Evolutionary conservation across 2,329 filamentous ascomycete genomes (phyloP).

Genomic region (Tympanopsis confertula): DNA sequence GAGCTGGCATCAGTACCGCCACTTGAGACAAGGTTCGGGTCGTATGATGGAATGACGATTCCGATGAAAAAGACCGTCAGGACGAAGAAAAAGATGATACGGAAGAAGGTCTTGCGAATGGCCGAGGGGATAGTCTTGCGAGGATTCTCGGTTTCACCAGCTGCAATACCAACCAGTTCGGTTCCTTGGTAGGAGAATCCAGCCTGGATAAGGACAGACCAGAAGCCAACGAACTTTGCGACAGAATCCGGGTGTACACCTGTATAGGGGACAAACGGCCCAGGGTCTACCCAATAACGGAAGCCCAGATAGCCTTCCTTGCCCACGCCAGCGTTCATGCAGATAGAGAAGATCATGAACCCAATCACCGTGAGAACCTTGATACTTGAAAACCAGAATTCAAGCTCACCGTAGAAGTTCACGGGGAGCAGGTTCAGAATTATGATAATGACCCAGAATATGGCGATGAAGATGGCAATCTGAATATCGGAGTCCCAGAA

Average conservation of each 20-base stretch:
- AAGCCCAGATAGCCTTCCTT: slow-evolving; percentile 40
- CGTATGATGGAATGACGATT: slow-evolving; percentile 37
- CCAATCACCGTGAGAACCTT: slow-evolving; percentile 42
- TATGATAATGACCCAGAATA: slow-evolving; percentile 41
- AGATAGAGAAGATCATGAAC: slow-evolving; percentile 43
- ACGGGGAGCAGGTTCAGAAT: slow-evolving; percentile 40
- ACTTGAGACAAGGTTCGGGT: slow-evolving; percentile 25
- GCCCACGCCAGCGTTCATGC: slow-evolving; percentile 40
- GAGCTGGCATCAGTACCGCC: slow-evolving; percentile 9
- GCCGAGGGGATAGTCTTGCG: slow-evolving; percentile 40
- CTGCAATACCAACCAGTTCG: slow-evolving; percentile 43
- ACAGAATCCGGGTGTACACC: slow-evolving; percentile 21
- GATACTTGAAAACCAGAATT: slow-evolving; percentile 44
- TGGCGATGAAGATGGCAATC: slow-evolving; percentile 40
- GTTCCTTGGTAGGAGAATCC: slow-evolving; percentile 37
- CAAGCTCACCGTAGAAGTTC: slow-evolving; percentile 44
- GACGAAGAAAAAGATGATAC: slow-evolving; percentile 40
- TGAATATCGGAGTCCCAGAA: slow-evolving; percentile 37
- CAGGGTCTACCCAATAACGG: slow-evolving; percentile 37
- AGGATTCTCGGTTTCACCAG: slow-evolving; percentile 43
- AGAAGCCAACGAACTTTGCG: slow-evolving; percentile 34
- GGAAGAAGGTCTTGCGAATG: slow-evolving; percentile 42
- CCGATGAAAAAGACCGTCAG: slow-evolving; percentile 35
- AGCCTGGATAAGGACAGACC: slow-evolving; percentile 32
- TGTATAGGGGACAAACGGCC: slow-evolving; percentile 39